A percentile compares a stretch with the other conserved stretches of the same genome.
phyloP scores from a whole-genome alignment of 306 rosid genomes.

The Castanea crenata region DNA sequence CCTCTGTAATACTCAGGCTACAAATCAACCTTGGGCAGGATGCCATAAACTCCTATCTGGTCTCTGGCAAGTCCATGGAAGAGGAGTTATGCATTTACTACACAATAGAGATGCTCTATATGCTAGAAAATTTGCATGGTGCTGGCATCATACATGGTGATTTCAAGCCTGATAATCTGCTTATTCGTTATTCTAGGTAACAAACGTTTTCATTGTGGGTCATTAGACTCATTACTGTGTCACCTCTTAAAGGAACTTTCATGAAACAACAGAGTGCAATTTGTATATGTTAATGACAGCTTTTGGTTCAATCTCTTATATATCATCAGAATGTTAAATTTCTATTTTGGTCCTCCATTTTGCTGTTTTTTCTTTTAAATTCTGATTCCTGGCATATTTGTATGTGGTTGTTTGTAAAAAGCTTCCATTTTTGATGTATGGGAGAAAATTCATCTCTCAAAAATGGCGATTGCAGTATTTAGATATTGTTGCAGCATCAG shows the following conservation, averaged over 20 bases:
- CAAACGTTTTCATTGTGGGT: constrained; percentile 21
- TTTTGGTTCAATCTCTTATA: background rate
- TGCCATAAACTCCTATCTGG: constrained; percentile 68
- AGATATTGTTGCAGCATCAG: background rate
- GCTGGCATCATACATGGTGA: constrained; percentile 91
- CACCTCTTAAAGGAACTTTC: constrained; percentile 13
- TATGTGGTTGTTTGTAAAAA: background rate
- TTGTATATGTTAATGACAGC: background rate
- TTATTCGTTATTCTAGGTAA: constrained; percentile 86
- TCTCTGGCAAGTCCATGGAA: constrained; percentile 78
- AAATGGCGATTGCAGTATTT: background rate
- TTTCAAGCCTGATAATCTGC: constrained; percentile 97
- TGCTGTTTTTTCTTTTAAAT: background rate
- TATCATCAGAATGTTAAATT: background rate
- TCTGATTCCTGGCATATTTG: background rate
- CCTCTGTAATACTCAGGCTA: constrained; percentile 18
- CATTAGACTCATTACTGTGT: constrained; percentile 21
- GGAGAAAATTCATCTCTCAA: background rate
- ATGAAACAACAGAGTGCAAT: background rate
- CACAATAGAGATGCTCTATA: constrained; percentile 84
- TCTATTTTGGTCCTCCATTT: background rate
- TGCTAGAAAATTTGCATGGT: constrained; percentile 73
- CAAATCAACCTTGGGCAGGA: constrained; percentile 53
- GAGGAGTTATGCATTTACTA: constrained; percentile 81
- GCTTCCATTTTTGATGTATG: background rate